Base-by-base conservation (phyloP, 1,284 basidiomycete genomes). In the Naganishia sp. region DNA sequence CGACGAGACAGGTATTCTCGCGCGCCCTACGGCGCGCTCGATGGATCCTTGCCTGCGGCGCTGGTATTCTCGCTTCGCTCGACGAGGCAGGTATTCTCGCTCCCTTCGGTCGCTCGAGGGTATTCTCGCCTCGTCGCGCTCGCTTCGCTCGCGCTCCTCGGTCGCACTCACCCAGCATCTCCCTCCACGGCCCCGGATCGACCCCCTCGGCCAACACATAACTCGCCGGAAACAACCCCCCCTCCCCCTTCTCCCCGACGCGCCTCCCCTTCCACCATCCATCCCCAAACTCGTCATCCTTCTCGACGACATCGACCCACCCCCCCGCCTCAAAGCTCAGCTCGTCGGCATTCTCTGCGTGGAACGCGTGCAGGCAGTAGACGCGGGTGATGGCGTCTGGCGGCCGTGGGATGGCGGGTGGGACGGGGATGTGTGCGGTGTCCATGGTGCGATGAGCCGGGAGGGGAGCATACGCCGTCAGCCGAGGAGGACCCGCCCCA, bases 201-300 rank as follows among this genome's bases (percentile, higher is more conserved):
- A 59, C 66, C 18, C 66, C 66, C 9, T 23, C 43, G 3, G 60
- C 45, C 48, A 66, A 36, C 13, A 94, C 97, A 78, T 98, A 98
- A 69, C 87, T 89, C 72, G 90, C 86, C 3, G 95, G 96, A 75
- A 99, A 99, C 10, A 99, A 83, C 10, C 95, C 95, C 18, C 6
- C 46, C n/a, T 43, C 33, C 10, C 95, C 94, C 33, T 86, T 82
- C 76, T 89, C 88, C 6, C 94, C 94, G 33, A 85, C 78, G 78
- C 95, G 96, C 49, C 88, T 88, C 46, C 95, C 95, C 90, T 94
- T 89, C 92, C 92, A 98, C 95, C 95, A 99, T n/a, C 95, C 95
- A 79, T 99, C 95, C 49, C 87, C 87, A 77, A 93, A 99, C 66
- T 87, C 82, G 70, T 99, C 95, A 78, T 99, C 95, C 81, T 87